Base-by-base conservation (phyloP, 768 basidiomycete genomes). In the Neoboletus magnificus region DNA sequence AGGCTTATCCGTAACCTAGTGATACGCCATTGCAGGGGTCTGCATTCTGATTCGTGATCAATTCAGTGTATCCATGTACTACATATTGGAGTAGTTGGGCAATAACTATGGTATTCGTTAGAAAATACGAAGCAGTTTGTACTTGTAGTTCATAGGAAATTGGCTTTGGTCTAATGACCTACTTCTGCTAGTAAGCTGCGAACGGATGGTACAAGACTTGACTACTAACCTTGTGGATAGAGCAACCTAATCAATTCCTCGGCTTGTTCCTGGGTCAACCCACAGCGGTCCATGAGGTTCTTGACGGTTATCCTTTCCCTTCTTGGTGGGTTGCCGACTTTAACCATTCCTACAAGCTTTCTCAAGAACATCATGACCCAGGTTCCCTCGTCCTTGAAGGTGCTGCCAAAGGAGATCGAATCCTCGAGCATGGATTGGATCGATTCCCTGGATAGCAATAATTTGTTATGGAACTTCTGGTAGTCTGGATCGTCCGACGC, bases 301-400 rank as follows among this genome's bases (percentile, higher is more conserved):
- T 46, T 59, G 47, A 35, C 11, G 5, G 43, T 53, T 8, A 59
- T 30, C 44, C 32, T 68, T 27, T 56, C 52, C 40, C 7, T 62
- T 54, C 4, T 61, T 41, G 45, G 16, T 22, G 53, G 12, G 42
- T 29, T 30, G 36, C 57, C 52, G 45, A 47, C 44, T 35, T 9
- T 59, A 9, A 66, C 44, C 48, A 68, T 40, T 11, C 39, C 63
- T 45, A 61, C 50, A 20, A 67, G 48, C 36, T 5, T 61, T 39
- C 8, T 66, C 55, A 67, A 61, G 48, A 67, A 63, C 10, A 52
- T 43, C 66, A 68, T 60, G 32, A 67, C 59, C 66, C 66, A 66
- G 35, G 5, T 22, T 2, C n/a, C 54, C 33, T 57, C 58, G 27
- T 63, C 64, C 40, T 29, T 59, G 51, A 15, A 61, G 27, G 52